Conservation (phyloP, 164 flowering plant genomes). For the Paratinospora sagittata region DNA sequence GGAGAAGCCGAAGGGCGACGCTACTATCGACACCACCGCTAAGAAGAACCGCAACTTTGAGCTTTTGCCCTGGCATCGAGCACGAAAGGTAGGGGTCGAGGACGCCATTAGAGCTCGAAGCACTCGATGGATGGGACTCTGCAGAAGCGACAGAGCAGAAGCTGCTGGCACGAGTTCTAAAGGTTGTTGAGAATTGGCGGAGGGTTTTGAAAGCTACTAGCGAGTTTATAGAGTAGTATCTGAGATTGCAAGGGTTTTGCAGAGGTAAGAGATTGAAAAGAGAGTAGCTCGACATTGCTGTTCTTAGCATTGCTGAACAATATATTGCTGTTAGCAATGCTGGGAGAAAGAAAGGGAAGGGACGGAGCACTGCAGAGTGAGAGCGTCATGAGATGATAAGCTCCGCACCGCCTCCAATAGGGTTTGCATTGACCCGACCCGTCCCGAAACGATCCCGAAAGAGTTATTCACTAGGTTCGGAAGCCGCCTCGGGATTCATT, state of each 20-base stretch:
- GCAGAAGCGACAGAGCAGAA: slow-evolving; percentile 13
- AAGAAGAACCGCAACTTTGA: slow-evolving; percentile 70
- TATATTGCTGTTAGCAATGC: too few relatives aligned
- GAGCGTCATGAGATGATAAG: too few relatives aligned
- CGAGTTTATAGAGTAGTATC: slow-evolving; percentile 5
- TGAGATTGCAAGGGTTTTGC: slow-evolving; percentile 7
- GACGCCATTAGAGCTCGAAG: slow-evolving; percentile 9
- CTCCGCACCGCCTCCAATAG: too few relatives aligned
- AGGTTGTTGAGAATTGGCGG: too few relatives aligned
- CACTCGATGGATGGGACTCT: slow-evolving; percentile 1
- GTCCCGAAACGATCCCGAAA: too few relatives aligned
- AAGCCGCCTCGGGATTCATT: too few relatives aligned
- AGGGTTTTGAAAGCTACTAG: too few relatives aligned
- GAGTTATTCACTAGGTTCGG: too few relatives aligned
- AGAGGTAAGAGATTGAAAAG: slow-evolving; percentile 11
- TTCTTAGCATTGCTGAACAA: slow-evolving; percentile 13
- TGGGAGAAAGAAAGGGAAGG: too few relatives aligned
- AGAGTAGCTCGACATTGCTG: slow-evolving; percentile 19
- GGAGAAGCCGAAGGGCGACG: slow-evolving; percentile 85
- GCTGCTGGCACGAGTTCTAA: not conserved
- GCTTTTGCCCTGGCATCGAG: slow-evolving; percentile 51
- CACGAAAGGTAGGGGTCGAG: slow-evolving; percentile 56
- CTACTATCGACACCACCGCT: slow-evolving; percentile 99
- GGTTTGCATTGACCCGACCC: too few relatives aligned
- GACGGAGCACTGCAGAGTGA: too few relatives aligned